These are phyloP conservation scores for Ampelomyces quisqualis DNA, from an alignment of 2,329 filamentous ascomycete species.

Conservation along the genomic window DNA sequence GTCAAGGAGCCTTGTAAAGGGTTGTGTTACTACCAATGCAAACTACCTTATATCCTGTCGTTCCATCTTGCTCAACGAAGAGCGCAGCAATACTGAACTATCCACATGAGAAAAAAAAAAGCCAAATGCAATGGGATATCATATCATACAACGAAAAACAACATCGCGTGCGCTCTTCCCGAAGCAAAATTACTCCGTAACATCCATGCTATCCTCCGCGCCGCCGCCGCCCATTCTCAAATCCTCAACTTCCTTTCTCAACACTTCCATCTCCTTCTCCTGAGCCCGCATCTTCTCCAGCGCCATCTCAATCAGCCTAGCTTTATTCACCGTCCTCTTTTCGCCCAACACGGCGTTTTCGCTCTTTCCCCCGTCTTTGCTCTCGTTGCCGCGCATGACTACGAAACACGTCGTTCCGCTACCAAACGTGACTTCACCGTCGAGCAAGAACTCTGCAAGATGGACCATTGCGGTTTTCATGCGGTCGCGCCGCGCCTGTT, in stretches of 20 bases:
- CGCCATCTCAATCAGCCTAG: slow-evolving; percentile 34
- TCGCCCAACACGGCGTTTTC: slow-evolving; percentile 15
- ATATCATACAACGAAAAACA: too few relatives aligned
- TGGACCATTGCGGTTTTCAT: slow-evolving; percentile 39
- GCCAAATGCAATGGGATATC: slow-evolving; percentile 10
- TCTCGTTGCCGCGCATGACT: slow-evolving; percentile 22
- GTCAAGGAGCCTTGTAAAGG: too few relatives aligned
- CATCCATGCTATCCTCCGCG: slow-evolving; percentile 28
- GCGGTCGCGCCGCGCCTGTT: slow-evolving; percentile 35
- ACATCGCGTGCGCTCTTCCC: too few relatives aligned
- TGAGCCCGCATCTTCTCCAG: slow-evolving; percentile 35
- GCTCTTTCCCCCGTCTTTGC: slow-evolving; percentile 5
- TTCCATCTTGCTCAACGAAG: too few relatives aligned
- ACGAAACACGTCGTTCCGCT: slow-evolving; percentile 36
- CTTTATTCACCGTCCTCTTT: slow-evolving; percentile 36
- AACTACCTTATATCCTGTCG: not conserved
- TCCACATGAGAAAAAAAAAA: too few relatives aligned
- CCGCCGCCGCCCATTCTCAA: slow-evolving; percentile 16
- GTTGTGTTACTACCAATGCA: too few relatives aligned
- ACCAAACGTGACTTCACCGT: slow-evolving; percentile 36
- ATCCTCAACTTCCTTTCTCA: slow-evolving; percentile 29
- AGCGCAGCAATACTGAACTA: too few relatives aligned
- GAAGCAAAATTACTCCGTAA: slow-evolving; percentile 21
- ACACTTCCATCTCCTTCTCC: slow-evolving; percentile 30
- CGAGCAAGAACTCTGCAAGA: slow-evolving; percentile 30